Conservation (phyloP, 179 eudicot genomes). For the Drosera spatulata region DNA sequence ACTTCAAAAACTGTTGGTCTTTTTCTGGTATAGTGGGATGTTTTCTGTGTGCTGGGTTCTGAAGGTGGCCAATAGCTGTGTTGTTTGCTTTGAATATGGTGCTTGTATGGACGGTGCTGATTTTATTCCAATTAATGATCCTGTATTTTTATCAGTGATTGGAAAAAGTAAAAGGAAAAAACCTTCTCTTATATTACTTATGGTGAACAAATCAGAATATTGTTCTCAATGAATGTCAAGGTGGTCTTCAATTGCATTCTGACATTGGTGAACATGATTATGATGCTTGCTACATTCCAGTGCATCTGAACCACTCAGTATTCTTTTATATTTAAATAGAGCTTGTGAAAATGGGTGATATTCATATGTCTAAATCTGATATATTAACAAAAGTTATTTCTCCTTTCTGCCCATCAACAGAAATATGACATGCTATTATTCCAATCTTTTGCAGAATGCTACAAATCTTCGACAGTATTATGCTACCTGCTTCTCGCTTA, state of each 20-base stretch:
- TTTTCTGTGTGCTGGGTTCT: too few relatives aligned
- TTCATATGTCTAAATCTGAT: too few relatives aligned
- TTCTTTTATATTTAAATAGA: not conserved
- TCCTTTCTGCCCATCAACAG: not conserved
- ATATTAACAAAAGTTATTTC: not conserved
- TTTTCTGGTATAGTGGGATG: not conserved
- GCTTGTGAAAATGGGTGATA: not conserved
- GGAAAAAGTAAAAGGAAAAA: too few relatives aligned
- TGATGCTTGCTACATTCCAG: not conserved
- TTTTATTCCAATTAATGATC: too few relatives aligned
- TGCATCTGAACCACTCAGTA: not conserved
- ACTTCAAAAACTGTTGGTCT: not conserved
- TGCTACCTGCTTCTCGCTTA: constrained; percentile 79
- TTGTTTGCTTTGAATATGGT: too few relatives aligned
- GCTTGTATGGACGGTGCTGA: too few relatives aligned
- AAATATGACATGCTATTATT: constrained; percentile 2
- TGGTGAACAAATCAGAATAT: not conserved
- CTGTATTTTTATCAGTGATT: too few relatives aligned
- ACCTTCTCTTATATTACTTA: not conserved
- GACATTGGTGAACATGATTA: not conserved
- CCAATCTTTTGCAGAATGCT: constrained; percentile 43
- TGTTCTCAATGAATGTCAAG: not conserved
- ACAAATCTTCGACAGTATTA: constrained; percentile 67
- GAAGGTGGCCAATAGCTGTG: too few relatives aligned
- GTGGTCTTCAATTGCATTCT: not conserved